Conservation (phyloP, 768 basidiomycete genomes). For the Xanthoconium stramineum region DNA sequence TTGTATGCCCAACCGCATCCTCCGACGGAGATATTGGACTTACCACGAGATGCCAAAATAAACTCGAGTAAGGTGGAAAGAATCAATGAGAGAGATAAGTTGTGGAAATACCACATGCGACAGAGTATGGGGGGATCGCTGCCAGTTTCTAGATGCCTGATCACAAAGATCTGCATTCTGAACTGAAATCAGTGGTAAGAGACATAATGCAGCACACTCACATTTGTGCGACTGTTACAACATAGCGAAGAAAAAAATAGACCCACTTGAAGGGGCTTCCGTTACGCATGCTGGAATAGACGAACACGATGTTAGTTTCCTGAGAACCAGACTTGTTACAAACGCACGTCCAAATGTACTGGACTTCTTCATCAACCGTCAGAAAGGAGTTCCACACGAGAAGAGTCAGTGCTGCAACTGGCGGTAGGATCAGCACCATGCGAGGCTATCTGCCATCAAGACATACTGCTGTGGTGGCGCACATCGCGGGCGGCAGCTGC, state of each 20-base stretch:
- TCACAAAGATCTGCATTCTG: conserved; percentile 17
- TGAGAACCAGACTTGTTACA: not conserved
- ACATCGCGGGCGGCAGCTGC: conserved; percentile 7
- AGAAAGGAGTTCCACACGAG: conserved; percentile 13
- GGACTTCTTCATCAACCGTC: conserved; percentile 19
- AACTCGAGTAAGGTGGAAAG: conserved; percentile 13
- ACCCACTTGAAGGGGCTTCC: conserved; percentile 29
- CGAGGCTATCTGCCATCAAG: too few species aligned
- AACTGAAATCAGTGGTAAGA: not conserved
- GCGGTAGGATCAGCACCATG: not conserved
- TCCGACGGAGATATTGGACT: not conserved
- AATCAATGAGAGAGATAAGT: not conserved
- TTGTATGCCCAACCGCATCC: not conserved
- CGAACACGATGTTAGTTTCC: not conserved
- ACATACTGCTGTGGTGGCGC: conserved; percentile 13
- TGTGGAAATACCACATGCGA: conserved; percentile 9
- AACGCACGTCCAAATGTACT: conserved; percentile 24
- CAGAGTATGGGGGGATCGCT: conserved; percentile 10
- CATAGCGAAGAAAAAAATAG: conserved; percentile 29
- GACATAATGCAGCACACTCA: conserved; percentile 7
- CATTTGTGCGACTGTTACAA: conserved; percentile 16
- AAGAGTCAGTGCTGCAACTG: conserved; percentile 14
- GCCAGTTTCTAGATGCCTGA: conserved; percentile 5
- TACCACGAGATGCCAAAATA: conserved; percentile 17
- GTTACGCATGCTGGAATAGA: conserved; percentile 22